These are phyloP conservation scores for Nidularia sp. DNA, from an alignment of 768 basidiomycete genomes.

Conservation along the genomic window DNA sequence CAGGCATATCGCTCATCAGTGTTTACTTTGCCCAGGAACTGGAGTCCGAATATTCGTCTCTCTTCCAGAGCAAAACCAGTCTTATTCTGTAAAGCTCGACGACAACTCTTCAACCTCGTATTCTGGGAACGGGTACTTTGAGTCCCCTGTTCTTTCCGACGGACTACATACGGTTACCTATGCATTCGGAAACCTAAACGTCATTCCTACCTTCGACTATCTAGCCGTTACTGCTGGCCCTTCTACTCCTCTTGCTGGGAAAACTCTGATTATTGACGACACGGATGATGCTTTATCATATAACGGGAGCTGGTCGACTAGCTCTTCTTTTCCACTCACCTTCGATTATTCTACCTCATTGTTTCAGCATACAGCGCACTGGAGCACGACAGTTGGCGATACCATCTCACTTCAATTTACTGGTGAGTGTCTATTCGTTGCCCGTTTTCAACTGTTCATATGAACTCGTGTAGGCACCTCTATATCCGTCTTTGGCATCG, in stretches of 20 bases:
- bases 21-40: conserved; percentile 22
- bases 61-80: conserved; percentile 14
- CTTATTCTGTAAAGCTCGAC: conserved; percentile 32
- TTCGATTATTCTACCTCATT: conserved; percentile 22
- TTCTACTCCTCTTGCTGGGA: conserved; percentile 26
- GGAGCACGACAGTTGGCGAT: conserved; percentile 30
- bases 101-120: conserved; percentile 23
- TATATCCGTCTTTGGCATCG: conserved; percentile 29
- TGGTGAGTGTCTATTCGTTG: conserved; percentile 17
- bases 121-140: conserved; percentile 23
- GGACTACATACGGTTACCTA: conserved; percentile 32
- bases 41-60: conserved; percentile 23
- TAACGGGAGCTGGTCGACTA: conserved; percentile 28
- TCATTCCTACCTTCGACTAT: conserved; percentile 34
- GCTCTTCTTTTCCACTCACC: conserved; percentile 8
- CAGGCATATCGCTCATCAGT: too few relatives aligned
- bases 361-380: conserved; percentile 28
- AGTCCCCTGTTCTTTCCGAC: conserved; percentile 26
- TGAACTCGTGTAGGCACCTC: conserved; percentile 24
- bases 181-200: conserved; percentile 16
- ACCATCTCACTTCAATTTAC: conserved; percentile 26
- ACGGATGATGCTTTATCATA: conserved; percentile 21
- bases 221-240: conserved; percentile 30
- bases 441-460: conserved; percentile 1
- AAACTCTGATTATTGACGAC: conserved; percentile 34